Evolutionary conservation across 176 grass and related monocot species (phyloP), one percentile per base, ranked within the genome.

Genomic region (Tillandsia fasciculata): DNA sequence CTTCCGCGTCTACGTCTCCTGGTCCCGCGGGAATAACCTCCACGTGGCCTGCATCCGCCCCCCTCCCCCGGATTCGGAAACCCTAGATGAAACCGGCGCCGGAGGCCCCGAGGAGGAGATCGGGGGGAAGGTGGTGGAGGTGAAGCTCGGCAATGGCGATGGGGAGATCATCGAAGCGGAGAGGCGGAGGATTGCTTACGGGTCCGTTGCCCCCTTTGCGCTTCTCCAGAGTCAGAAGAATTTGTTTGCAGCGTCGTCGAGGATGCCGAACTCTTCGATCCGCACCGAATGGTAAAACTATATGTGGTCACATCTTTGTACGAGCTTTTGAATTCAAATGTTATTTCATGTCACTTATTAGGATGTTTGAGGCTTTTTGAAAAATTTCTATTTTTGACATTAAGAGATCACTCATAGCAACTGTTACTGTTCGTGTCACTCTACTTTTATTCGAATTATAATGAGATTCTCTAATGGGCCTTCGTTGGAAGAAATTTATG

Each of bases 161-260:
- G 89, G 72, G 67, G 76, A 89, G 53, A 72, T 90, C 65, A 76
- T 78, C 15, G 89, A 87, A 63, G 84, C 82, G 13, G 79, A 77
- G 79, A 90, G 83, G 77, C 81, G 93, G 53, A 86, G 86, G 64
- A 92, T 97, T 29, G 86, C 91, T 63, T 97, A 97, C 6, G 93
- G 90, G 3, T 97, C 89, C 0, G 61, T 90, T 14, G 84, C 87
- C 17, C 79, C 84, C 50, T 92, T 89, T 15, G 93, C 86, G 42
- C 70, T 90, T 65, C 80, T 97, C 18, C 86, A 97, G 77, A 85
- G 78, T 64, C 81, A 85, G 83, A 97, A 87, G 77, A 90, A 92
- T 33, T 72, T 79, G 8, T 81, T 96, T 51, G 81, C 88, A 12
- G 80, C 84, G 63, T 71, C 90, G 89, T 75, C 75, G 29, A 78